Base-by-base conservation (phyloP, 2,329 filamentous ascomycete species). In the Monilinia fructigena region DNA sequence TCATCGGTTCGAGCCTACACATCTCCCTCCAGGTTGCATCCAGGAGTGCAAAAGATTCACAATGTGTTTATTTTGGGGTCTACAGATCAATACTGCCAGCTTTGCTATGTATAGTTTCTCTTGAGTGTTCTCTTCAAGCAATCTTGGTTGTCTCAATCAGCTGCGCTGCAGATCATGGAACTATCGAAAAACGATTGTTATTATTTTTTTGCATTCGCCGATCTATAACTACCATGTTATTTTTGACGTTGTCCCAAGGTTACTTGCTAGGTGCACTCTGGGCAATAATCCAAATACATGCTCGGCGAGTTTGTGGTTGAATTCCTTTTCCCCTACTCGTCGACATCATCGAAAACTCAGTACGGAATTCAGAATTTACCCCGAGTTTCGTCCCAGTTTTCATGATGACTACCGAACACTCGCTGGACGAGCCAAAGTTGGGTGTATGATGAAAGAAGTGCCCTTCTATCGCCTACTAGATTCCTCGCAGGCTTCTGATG, bases 51-150 rank as follows among this genome's bases (percentile, higher is more conserved):
- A 72, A 77, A 72, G 70, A 82, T 71, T 83, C 82, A 59, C 92
- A 96, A 76, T 99, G 95, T 75, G 82, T 98, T 67, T 86, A 89
- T 70, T 82, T 98, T 6, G 80, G 96, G 94, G 94, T 7, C 78
- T 90, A 68, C 89, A 96, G 74, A 89, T 99, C 79, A 98, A 98
- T 78, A 97, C 94, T 0, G 93, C 94, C 47, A 96, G 91, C 77
- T 97, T 98, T 77, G 94, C 93, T 76, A 96, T 98, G 92, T 98
- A 98, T 79, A 97, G 93, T 2, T 99, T 99, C 78, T 96, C 93
- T 67, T 96, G 74, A 96, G 92, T 76, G 95, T 99, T 1, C 78
- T 97, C 26, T 78, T 97, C 95, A 99, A 77, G 91, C 93, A 1
- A 79, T 98, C 38, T 80, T 98, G 40, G 96, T 99, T 54, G 92